Conservation (phyloP, 2,329 filamentous ascomycete genomes). For the Beauveria sp. region DNA sequence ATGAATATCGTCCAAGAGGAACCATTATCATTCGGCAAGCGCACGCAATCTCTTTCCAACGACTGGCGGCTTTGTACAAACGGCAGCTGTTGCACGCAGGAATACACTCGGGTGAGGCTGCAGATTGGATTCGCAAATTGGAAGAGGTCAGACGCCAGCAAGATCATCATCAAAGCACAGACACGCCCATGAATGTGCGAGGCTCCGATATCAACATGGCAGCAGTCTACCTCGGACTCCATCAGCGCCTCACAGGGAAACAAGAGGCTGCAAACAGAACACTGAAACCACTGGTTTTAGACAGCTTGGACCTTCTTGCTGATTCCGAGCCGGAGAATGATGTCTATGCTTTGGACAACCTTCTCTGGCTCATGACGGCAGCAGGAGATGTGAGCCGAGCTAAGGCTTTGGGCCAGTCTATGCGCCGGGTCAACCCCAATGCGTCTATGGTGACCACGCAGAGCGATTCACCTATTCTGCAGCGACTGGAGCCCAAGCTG, state of each 20-base stretch:
- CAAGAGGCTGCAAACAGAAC: conserved; percentile 21
- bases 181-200: conserved; percentile 32
- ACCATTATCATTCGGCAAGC: conserved; percentile 31
- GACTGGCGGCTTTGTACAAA: conserved; percentile 31
- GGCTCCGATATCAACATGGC: conserved; percentile 35
- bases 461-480: conserved; percentile 21
- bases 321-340: conserved; percentile 35
- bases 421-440: conserved; percentile 27
- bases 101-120: conserved; percentile 19
- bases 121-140: conserved; percentile 26
- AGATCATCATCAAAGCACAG: conserved; percentile 28
- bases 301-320: conserved; percentile 30
- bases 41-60: conserved; percentile 33
- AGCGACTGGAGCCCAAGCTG: conserved; percentile 27
- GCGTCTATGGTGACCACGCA: conserved; percentile 20
- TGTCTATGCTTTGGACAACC: conserved; percentile 33
- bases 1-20: conserved; percentile 31
- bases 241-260: conserved; percentile 27
- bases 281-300: conserved; percentile 26
- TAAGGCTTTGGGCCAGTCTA: conserved; percentile 30
- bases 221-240: conserved; percentile 31
- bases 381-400: conserved; percentile 30
- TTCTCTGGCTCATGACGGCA: conserved; percentile 31
- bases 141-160: conserved; percentile 30
- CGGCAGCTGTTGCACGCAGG: conserved; percentile 24